Base-by-base conservation (phyloP, 257 asterid genomes). In the Fraxinus pennsylvanica region DNA sequence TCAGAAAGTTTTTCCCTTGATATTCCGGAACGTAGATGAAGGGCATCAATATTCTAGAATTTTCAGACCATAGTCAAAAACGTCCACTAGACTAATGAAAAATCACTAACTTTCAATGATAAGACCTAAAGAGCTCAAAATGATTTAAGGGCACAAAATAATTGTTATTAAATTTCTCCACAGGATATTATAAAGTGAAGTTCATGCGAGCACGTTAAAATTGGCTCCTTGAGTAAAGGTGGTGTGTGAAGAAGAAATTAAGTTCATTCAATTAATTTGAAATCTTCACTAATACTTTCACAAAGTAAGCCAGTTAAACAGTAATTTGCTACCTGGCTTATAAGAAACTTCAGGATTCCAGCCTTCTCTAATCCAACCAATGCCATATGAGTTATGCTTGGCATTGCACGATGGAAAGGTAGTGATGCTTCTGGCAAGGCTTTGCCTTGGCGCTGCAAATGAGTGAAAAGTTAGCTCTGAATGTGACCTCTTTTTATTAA, bases 11-110 rank as follows among this genome's bases (percentile, higher is more conserved):
- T 92, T 81, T 88, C 93, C 92, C 99, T 85, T 21, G 98, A 88
- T 68, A 95, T 89, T 82, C 99, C 99, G 78, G 99, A 95, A 27
- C 99, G 98, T 72, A 95, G 94, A 86, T 95, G 99, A 77, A 95
- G 93, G 73, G 96, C 94, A 77, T 95, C 99, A 78, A 95, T 89
- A 80, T 95, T 95, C 99, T 95, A 86, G 75, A 79, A 86, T 74
- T 77, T 82, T 73, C 78, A 76, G 73, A 83, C 54, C 82, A 71
- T 65, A 76, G 67, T 77, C 76, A 78, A 63, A 59, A 77, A 71
- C 81, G 66, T 29, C 47, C 12, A 15, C 54, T 74, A 80, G 59
- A 14, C 63, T 69, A 27, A 76, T 74, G 43, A 76, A 72, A 43
- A 54, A 73, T 41, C 36, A 39, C 47, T 39, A 74, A 82, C 75